These are phyloP conservation scores for Sechiopsis laciniata DNA, from an alignment of 306 rosid genomes.

Conservation along the genomic window DNA sequence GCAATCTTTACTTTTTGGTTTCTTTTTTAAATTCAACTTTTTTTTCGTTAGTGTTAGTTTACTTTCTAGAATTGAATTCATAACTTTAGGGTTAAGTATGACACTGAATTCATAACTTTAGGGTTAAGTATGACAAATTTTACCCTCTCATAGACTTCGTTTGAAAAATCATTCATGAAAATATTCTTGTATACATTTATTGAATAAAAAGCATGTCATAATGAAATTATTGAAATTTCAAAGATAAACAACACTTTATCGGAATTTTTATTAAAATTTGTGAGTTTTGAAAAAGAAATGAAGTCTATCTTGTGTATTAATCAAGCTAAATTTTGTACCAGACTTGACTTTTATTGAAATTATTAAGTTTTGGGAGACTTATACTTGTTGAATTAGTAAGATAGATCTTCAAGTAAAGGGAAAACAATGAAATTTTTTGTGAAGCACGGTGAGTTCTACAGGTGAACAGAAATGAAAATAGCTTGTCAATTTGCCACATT, in stretches of 20 bases:
- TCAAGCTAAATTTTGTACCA: no score
- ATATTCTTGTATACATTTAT: neutral
- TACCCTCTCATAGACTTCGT: no score
- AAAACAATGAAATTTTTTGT: neutral
- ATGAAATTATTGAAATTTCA: neutral
- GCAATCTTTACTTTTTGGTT: no score
- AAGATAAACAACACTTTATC: neutral
- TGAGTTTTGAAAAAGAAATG: neutral
- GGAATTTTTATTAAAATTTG: neutral
- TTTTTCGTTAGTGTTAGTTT: no score
- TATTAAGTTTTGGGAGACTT: neutral
- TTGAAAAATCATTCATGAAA: neutral
- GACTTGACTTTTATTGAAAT: neutral
- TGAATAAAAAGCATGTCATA: neutral
- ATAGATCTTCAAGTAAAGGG: neutral
- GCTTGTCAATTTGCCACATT: neutral
- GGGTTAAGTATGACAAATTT: no score
- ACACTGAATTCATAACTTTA: no score
- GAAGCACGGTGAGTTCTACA: neutral
- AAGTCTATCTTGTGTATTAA: no score
- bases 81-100: no score
- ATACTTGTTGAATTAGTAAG: neutral
- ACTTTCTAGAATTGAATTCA: no score
- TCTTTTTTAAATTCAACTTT: no score
- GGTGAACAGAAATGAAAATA: neutral